These are phyloP conservation scores for Exophiala mesophila DNA, from an alignment of 2,329 filamentous ascomycete genomes.

Conservation along the genomic window DNA sequence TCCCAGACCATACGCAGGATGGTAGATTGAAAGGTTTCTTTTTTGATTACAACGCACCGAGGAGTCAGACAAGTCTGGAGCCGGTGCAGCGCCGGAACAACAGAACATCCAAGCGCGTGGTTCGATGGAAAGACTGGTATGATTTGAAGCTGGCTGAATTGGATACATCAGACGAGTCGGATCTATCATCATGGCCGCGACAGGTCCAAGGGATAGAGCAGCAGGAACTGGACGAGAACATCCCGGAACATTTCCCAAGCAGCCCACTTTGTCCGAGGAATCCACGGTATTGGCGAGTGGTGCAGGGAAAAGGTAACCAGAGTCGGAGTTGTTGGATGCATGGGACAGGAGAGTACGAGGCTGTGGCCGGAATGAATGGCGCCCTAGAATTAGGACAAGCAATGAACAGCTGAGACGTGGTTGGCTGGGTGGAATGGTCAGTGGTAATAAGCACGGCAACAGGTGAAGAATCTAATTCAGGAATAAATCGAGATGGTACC, in stretches of 20 bases:
- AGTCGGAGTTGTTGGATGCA: constrained; percentile 28
- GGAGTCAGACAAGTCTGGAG: background rate
- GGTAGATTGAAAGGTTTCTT: constrained; percentile 23
- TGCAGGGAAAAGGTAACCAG: constrained; percentile 20
- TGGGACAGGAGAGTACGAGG: constrained; percentile 21
- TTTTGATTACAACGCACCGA: constrained; percentile 26
- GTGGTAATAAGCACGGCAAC: too few relatives aligned
- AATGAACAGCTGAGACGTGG: too few relatives aligned
- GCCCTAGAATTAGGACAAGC: too few relatives aligned
- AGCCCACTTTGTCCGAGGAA: constrained; percentile 28
- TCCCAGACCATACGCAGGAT: constrained; percentile 20
- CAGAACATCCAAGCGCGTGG: constrained; percentile 5
- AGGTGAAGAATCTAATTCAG: too few relatives aligned
- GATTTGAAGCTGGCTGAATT: constrained; percentile 24
- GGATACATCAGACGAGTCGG: constrained; percentile 11
- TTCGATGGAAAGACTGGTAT: constrained; percentile 22
- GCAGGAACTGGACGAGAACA: constrained; percentile 18
- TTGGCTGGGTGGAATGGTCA: too few relatives aligned
- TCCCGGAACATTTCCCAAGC: constrained; percentile 27
- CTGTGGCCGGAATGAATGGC: background rate
- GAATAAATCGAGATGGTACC: too few relatives aligned
- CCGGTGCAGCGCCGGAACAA: constrained; percentile 1
- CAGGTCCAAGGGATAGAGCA: constrained; percentile 6
- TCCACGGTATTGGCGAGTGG: constrained; percentile 25
- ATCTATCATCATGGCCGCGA: constrained; percentile 2